These are phyloP conservation scores for Pseudocercospora pini-densiflorae DNA, from an alignment of 2,329 filamentous ascomycete genomes.

Conservation along the genomic window DNA sequence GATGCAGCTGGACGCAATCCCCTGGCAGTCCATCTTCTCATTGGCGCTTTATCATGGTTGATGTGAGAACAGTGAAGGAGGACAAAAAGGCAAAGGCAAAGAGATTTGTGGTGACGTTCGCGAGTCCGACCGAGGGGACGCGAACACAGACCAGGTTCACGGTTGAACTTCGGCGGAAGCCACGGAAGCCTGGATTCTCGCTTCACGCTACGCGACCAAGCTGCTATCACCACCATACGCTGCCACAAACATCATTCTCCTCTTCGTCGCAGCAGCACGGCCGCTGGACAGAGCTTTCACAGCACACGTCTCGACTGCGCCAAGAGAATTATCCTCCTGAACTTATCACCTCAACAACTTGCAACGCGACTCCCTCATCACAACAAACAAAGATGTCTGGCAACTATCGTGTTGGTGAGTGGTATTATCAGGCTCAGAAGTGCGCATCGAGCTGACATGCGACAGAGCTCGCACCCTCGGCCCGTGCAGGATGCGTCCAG, in stretches of 20 bases:
- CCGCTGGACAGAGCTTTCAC: too few species aligned
- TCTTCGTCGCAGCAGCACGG: too few species aligned
- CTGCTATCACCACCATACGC: not conserved
- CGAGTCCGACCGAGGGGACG: conserved; percentile 3
- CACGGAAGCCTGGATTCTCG: not conserved
- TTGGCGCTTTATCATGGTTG: conserved; percentile 31
- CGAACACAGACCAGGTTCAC: not conserved
- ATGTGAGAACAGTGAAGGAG: not conserved
- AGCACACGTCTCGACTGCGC: too few species aligned
- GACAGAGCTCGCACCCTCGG: conserved; percentile 64
- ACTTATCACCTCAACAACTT: not conserved
- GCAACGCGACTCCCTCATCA: not conserved
- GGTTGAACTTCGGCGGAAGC: not conserved
- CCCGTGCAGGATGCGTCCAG: conserved; percentile 75
- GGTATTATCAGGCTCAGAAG: not conserved
- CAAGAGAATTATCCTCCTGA: too few species aligned
- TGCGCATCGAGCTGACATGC: not conserved
- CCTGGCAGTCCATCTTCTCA: conserved; percentile 32
- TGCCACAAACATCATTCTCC: too few species aligned
- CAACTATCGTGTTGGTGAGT: conserved; percentile 26
- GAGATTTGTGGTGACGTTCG: conserved; percentile 14
- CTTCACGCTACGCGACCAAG: not conserved
- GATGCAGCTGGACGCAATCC: conserved; percentile 14
- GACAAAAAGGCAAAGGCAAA: not conserved
- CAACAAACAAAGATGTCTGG: conserved; percentile 21